Conservation (phyloP, 2,329 filamentous ascomycete genomes). For the Amylocarpus encephaloides region DNA sequence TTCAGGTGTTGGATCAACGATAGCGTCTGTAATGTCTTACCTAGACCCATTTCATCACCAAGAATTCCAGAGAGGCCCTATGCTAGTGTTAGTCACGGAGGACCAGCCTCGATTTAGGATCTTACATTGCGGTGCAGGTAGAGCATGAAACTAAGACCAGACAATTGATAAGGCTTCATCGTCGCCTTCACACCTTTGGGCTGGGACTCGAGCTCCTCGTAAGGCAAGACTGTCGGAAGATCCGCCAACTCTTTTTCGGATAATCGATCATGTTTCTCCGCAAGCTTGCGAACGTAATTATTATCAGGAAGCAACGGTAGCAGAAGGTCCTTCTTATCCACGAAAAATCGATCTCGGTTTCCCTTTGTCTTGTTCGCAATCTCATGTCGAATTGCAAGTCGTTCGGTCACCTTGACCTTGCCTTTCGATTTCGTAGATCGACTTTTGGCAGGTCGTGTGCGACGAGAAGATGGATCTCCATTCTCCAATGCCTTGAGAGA, state of each 20-base stretch:
- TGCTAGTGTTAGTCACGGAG: constrained; percentile 1
- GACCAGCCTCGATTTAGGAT: background rate
- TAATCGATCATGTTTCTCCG: constrained; percentile 23
- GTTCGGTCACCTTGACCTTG: constrained; percentile 16
- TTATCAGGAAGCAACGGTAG: constrained; percentile 29
- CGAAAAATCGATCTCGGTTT: constrained; percentile 29
- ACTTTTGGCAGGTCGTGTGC: constrained; percentile 8
- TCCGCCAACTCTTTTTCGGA: constrained; percentile 18
- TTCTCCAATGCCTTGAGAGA: constrained; percentile 26
- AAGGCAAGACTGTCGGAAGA: constrained; percentile 23
- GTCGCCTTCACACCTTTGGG: constrained; percentile 38
- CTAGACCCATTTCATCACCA: constrained; percentile 45
- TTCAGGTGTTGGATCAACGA: constrained; percentile 43
- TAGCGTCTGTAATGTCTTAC: constrained; percentile 44
- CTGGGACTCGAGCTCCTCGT: constrained; percentile 26
- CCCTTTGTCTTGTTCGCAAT: constrained; percentile 27
- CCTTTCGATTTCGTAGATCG: background rate
- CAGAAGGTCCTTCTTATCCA: constrained; percentile 32
- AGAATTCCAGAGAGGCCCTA: constrained; percentile 38
- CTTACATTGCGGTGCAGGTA: constrained; percentile 37
- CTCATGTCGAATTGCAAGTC: constrained; percentile 26
- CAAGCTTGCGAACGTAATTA: constrained; percentile 32
- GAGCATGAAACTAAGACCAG: constrained; percentile 43
- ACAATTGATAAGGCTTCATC: constrained; percentile 46
- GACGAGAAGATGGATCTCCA: background rate